Conservation (phyloP, 2,329 filamentous ascomycete species). For the Diaporthe ampelina region DNA sequence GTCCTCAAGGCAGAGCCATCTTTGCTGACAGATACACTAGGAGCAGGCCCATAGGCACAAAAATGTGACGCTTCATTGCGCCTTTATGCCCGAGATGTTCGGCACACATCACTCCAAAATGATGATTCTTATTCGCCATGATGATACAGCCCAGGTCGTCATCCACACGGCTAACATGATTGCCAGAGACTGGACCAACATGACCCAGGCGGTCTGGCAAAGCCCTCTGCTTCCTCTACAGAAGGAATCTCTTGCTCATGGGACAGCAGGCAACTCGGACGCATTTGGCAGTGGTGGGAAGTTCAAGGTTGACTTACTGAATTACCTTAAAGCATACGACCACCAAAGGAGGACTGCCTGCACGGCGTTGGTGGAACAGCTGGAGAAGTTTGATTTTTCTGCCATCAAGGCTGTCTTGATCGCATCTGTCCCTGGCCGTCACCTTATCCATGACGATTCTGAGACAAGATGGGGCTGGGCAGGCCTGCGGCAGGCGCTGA, state of each 20-base stretch:
- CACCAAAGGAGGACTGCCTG: conserved; percentile 65
- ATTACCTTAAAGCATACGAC: conserved; percentile 81
- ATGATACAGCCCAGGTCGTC: conserved; percentile 81
- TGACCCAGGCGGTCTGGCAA: conserved; percentile 87
- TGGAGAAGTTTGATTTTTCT: conserved; percentile 78
- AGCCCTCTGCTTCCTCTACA: conserved; percentile 77
- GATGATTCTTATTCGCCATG: conserved; percentile 84
- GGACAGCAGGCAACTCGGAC: conserved; percentile 40
- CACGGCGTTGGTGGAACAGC: conserved; percentile 66
- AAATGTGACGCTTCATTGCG: conserved; percentile 79
- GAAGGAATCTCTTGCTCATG: conserved; percentile 13
- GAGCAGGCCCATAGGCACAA: conserved; percentile 70
- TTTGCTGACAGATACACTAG: conserved; percentile 55
- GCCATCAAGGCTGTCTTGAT: conserved; percentile 78
- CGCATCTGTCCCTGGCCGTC: conserved; percentile 82
- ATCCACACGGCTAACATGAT: conserved; percentile 96
- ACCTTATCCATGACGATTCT: conserved; percentile 62
- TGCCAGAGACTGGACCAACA: conserved; percentile 86
- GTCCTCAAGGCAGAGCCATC: background rate
- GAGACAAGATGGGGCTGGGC: conserved; percentile 82
- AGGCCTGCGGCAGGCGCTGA: conserved; percentile 72
- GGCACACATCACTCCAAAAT: conserved; percentile 92
- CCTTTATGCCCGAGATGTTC: conserved; percentile 86
- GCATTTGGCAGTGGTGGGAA: conserved; percentile 72
- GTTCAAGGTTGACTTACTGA: conserved; percentile 83